Conservation (phyloP, 1,284 basidiomycete genomes). For the Pascua sp. region DNA sequence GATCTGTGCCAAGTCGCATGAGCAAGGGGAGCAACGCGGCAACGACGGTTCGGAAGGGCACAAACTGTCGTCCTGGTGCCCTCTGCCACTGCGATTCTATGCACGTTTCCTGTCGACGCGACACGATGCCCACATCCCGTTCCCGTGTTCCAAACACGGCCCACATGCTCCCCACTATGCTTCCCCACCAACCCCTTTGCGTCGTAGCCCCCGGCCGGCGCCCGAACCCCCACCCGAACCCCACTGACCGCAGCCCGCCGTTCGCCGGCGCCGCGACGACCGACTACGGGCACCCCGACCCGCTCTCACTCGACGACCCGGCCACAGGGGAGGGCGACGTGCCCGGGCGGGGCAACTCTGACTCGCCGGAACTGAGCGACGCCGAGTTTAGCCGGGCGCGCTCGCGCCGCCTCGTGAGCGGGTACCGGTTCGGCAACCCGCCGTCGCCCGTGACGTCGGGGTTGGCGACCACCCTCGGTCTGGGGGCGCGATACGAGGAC, state of each 20-base stretch:
- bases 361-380: constrained; percentile 15
- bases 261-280: constrained; percentile 31
- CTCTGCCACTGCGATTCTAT: too few relatives aligned
- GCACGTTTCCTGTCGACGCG: too few relatives aligned
- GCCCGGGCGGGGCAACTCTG: too few relatives aligned
- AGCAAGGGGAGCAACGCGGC: too few relatives aligned
- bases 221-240: too few relatives aligned
- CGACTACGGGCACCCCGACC: constrained; percentile 30
- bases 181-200: neutral
- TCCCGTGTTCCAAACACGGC: too few relatives aligned
- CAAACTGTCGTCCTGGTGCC: too few relatives aligned
- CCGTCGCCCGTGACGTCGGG: constrained; percentile 19
- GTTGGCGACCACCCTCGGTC: neutral
- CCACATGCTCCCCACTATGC: too few relatives aligned
- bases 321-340: neutral
- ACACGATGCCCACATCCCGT: too few relatives aligned
- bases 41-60: too few relatives aligned
- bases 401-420: constrained; percentile 39
- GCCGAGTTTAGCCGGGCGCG: constrained; percentile 34
- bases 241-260: constrained; percentile 30
- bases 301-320: constrained; percentile 28
- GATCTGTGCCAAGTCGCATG: too few relatives aligned
- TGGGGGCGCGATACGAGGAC: neutral
- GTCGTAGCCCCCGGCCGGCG: too few relatives aligned
- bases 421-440: constrained; percentile 47